Percentiles rank a stretch among this genome's conserved stretches.
phyloP scores from a whole-genome alignment of 2,329 filamentous ascomycete species.

The Leptodontidium sp. region DNA sequence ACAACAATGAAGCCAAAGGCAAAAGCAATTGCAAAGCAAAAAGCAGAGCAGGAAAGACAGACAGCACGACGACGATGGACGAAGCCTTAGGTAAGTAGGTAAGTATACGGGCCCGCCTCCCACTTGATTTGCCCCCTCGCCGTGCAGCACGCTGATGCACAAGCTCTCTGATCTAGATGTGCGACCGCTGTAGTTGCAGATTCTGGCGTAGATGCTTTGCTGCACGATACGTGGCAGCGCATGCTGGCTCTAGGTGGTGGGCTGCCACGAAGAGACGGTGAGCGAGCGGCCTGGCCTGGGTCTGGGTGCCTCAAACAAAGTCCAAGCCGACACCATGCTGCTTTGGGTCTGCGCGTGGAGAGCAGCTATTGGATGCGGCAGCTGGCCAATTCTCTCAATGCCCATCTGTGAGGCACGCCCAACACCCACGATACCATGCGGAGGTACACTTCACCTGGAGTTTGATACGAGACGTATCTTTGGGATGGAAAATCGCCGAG shows the following conservation, averaged over 20 bases:
- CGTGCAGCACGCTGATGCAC: conserved; percentile 38
- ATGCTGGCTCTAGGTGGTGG: conserved; percentile 6
- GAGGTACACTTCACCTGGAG: conserved; percentile 15
- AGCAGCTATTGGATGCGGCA: not conserved
- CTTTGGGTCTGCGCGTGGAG: conserved; percentile 12
- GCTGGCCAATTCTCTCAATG: not conserved
- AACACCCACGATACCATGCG: not conserved
- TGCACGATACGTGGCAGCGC: conserved; percentile 45
- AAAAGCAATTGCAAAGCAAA: conserved; percentile 19
- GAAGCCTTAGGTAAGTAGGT: conserved; percentile 30
- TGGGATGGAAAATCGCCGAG: conserved; percentile 40
- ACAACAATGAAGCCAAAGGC: conserved; percentile 18
- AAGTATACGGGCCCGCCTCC: conserved; percentile 26
- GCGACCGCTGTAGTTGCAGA: conserved; percentile 43
- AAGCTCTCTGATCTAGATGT: conserved; percentile 41
- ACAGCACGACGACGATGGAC: conserved; percentile 27
- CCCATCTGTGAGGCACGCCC: not conserved
- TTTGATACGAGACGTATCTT: conserved; percentile 34
- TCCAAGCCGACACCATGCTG: not conserved
- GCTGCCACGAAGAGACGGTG: conserved; percentile 18
- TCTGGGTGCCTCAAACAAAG: conserved; percentile 28
- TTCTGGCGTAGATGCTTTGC: conserved; percentile 38
- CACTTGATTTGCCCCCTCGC: conserved; percentile 38
- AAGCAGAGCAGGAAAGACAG: conserved; percentile 27
- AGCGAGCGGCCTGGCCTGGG: conserved; percentile 21